Evolutionary conservation across 441 rosid genomes (phyloP).

Genomic region (Flueggea neowawraea): DNA sequence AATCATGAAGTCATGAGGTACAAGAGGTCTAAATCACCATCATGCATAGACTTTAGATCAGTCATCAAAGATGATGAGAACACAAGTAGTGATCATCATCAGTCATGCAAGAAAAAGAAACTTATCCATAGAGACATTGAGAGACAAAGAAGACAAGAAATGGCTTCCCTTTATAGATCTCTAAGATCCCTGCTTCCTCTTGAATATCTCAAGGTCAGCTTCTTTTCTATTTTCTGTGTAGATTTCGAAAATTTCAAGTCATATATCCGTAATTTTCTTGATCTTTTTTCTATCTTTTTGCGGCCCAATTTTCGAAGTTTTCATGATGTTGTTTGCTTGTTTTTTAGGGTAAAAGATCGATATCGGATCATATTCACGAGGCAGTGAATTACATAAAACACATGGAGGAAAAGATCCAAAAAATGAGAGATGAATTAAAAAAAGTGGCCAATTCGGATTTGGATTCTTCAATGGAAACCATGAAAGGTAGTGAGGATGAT

Average conservation of each 20-base stretch:
- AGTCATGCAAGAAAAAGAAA: slow-evolving; percentile 25
- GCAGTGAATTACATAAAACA: slow-evolving; percentile 52
- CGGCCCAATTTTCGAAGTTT: neutral
- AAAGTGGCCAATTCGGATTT: slow-evolving; percentile 3
- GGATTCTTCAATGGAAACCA: slow-evolving; percentile 2
- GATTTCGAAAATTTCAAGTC: no score
- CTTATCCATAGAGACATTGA: slow-evolving; percentile 49
- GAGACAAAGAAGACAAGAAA: slow-evolving; percentile 57
- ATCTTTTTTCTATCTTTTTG: neutral
- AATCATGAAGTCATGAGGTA: no score
- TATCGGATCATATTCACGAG: slow-evolving; percentile 50
- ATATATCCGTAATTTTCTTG: no score
- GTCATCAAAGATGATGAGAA: slow-evolving; percentile 6
- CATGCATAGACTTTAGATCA: neutral
- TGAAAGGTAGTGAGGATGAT: slow-evolving; percentile 9
- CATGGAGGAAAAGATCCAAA: slow-evolving; percentile 35
- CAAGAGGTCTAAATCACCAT: neutral
- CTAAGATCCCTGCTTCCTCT: slow-evolving; percentile 48
- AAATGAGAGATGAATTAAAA: slow-evolving; percentile 33
- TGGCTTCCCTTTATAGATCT: slow-evolving; percentile 42
- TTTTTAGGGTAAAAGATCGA: slow-evolving; percentile 57
- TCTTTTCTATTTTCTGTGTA: neutral
- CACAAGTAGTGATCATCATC: neutral
- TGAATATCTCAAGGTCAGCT: slow-evolving; percentile 50
- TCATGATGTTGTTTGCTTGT: neutral